Percentiles rank a stretch among this genome's conserved stretches.
These are phyloP conservation scores for Phanerodontia chrysosporium DNA, from an alignment of 768 basidiomycete genomes.

Conservation along the genomic window DNA sequence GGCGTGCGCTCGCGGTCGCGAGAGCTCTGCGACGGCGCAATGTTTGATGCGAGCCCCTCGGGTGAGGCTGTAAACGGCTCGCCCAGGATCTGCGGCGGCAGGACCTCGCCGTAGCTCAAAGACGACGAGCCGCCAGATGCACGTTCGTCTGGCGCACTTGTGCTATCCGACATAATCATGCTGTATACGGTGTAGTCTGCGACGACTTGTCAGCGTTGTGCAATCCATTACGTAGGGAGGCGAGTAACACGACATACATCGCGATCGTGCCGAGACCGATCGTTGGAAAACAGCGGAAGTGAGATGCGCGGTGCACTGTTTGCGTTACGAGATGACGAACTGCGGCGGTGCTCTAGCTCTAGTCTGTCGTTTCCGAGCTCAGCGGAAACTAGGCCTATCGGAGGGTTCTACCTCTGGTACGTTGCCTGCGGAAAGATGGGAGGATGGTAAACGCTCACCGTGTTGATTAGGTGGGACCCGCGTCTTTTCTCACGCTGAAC, in stretches of 20 bases:
- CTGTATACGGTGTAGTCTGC: background rate
- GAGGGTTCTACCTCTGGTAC: too few species aligned
- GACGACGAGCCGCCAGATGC: background rate
- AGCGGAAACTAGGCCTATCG: too few species aligned
- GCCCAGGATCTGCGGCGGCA: background rate
- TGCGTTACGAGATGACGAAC: too few species aligned
- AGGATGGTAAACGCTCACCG: background rate
- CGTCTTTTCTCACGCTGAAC: background rate
- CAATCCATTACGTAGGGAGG: background rate
- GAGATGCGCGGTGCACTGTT: too few species aligned
- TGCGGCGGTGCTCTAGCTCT: too few species aligned
- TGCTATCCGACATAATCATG: background rate
- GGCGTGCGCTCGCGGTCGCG: background rate
- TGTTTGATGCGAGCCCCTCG: background rate
- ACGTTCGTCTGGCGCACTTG: background rate
- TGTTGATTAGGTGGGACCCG: background rate
- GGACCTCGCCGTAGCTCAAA: constrained; percentile 3
- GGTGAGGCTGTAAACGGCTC: background rate
- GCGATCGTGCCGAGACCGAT: too few species aligned
- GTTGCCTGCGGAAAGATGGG: too few species aligned
- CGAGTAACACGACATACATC: too few species aligned
- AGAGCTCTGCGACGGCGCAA: background rate
- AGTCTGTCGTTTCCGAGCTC: too few species aligned
- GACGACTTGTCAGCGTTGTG: background rate
- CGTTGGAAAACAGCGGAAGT: too few species aligned